phyloP scores from a whole-genome alignment of 1,139 yeast genomes.

The Hansenula sp. region DNA sequence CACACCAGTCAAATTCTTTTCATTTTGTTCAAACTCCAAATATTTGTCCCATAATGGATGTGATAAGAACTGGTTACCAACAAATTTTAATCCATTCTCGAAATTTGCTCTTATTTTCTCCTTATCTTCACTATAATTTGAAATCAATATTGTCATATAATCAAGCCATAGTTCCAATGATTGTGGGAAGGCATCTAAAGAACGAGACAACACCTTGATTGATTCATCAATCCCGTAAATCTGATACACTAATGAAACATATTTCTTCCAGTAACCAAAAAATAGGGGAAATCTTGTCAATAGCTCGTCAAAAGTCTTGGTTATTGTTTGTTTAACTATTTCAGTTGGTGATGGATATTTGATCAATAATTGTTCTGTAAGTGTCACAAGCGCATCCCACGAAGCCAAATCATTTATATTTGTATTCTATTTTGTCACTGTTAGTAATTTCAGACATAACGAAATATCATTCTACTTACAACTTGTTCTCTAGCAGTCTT shows the following conservation, averaged over 20 bases:
- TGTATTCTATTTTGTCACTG: constrained; percentile 8
- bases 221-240: constrained; percentile 50
- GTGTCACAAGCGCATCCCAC: constrained; percentile 22
- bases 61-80: constrained; percentile 57
- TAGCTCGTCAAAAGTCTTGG: constrained; percentile 33
- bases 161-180: constrained; percentile 68
- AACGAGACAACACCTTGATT: constrained; percentile 38
- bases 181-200: constrained; percentile 47
- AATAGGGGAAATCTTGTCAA: constrained; percentile 51
- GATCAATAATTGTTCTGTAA: constrained; percentile 26
- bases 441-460: too few relatives aligned
- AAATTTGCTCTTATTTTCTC: constrained; percentile 35
- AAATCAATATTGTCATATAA: constrained; percentile 46
- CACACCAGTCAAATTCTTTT: constrained; percentile 24
- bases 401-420: constrained; percentile 23
- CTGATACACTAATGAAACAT: constrained; percentile 49
- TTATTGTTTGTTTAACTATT: constrained; percentile 25
- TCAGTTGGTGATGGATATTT: constrained; percentile 30
- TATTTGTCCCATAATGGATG: constrained; percentile 65
- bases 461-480: too few relatives aligned
- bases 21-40: constrained; percentile 41
- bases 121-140: constrained; percentile 28
- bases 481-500: constrained; percentile 17
- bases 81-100: constrained; percentile 32
- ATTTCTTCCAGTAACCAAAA: constrained; percentile 58